These are phyloP conservation scores for Aspergillus tamarii DNA, from an alignment of 2,329 filamentous ascomycete genomes.

Conservation along the genomic window DNA sequence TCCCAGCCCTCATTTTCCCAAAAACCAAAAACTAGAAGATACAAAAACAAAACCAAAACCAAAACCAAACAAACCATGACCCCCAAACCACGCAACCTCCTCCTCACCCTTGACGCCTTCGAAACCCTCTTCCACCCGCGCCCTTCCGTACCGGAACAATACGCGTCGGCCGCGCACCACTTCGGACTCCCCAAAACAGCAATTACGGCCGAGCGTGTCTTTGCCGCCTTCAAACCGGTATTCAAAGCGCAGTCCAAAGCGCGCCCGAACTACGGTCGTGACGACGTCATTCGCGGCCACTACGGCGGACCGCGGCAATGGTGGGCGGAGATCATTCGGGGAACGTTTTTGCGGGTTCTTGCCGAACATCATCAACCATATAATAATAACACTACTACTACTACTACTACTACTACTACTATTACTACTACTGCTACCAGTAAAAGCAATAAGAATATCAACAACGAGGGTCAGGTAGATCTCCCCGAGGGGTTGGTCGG, in stretches of 20 bases:
- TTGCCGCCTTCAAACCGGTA: slow-evolving; percentile 40
- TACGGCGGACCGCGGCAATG: slow-evolving; percentile 46
- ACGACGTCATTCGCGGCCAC: slow-evolving; percentile 36
- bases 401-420: not conserved
- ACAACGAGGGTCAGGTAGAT: slow-evolving; percentile 10
- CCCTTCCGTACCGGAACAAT: slow-evolving; percentile 43
- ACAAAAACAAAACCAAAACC: no score
- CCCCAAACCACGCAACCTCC: slow-evolving; percentile 31
- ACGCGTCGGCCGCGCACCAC: slow-evolving; percentile 41
- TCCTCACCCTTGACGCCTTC: slow-evolving; percentile 52
- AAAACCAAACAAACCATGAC: not conserved
- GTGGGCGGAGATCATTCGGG: slow-evolving; percentile 49
- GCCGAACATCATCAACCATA: not conserved
- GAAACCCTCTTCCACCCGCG: slow-evolving; percentile 49
- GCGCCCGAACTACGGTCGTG: slow-evolving; percentile 50
- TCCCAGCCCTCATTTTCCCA: no score
- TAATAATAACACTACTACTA: not conserved
- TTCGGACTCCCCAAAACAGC: slow-evolving; percentile 36
- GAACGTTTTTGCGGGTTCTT: slow-evolving; percentile 37
- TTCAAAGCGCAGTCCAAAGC: slow-evolving; percentile 36
- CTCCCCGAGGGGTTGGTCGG: slow-evolving; percentile 40
- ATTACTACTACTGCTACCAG: no score
- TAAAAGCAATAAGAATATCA: not conserved
- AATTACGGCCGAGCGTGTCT: slow-evolving; percentile 32
- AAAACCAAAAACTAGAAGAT: not conserved